A percentile compares a stretch with the other conserved stretches of the same genome.
phyloP scores from a whole-genome alignment of 1,284 basidiomycete genomes.

The Anthracocystis setariae region DNA sequence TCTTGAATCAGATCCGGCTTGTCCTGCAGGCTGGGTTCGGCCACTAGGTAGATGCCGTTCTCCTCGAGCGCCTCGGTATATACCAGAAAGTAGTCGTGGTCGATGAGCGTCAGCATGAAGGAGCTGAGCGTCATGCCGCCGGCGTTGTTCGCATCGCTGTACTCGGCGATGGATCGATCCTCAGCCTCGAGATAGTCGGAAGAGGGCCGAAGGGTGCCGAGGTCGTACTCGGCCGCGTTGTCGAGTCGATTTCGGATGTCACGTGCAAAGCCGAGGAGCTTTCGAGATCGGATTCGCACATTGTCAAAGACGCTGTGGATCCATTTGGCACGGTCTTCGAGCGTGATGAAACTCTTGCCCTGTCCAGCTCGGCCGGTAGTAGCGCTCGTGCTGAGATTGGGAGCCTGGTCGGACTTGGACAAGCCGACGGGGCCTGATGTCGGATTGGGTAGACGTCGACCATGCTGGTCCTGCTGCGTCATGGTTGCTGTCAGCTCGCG shows the following conservation, averaged over 20 bases:
- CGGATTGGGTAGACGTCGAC: conserved; percentile 30
- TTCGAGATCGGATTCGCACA: conserved; percentile 89
- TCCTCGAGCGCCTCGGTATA: conserved; percentile 90
- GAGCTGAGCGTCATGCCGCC: conserved; percentile 74
- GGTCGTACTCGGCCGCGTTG: conserved; percentile 92
- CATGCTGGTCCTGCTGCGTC: conserved; percentile 38
- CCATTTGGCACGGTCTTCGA: conserved; percentile 85
- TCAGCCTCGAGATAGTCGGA: conserved; percentile 40
- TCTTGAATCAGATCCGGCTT: conserved; percentile 83
- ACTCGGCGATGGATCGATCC: conserved; percentile 23
- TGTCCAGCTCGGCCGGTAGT: conserved; percentile 41
- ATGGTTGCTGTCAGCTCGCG: conserved; percentile 85
- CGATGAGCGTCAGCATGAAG: conserved; percentile 83
- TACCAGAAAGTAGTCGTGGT: conserved; percentile 91
- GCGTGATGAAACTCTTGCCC: conserved; percentile 73
- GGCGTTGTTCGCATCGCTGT: conserved; percentile 12
- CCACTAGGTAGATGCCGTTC: conserved; percentile 92
- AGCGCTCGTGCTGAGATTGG: conserved; percentile 7
- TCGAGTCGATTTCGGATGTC: conserved; percentile 79
- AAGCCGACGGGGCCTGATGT: conserved; percentile 34
- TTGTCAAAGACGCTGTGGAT: conserved; percentile 93
- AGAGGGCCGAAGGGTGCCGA: conserved; percentile 73
- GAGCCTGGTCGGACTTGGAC: conserved; percentile 24
- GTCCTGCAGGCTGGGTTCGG: conserved; percentile 82
- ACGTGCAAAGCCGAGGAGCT: conserved; percentile 82